A percentile compares a stretch with the other conserved stretches of the same genome.
Evolutionary conservation across 78 protist genomes (phyloP).

Genomic region (Creolimax fragrantissima): DNA sequence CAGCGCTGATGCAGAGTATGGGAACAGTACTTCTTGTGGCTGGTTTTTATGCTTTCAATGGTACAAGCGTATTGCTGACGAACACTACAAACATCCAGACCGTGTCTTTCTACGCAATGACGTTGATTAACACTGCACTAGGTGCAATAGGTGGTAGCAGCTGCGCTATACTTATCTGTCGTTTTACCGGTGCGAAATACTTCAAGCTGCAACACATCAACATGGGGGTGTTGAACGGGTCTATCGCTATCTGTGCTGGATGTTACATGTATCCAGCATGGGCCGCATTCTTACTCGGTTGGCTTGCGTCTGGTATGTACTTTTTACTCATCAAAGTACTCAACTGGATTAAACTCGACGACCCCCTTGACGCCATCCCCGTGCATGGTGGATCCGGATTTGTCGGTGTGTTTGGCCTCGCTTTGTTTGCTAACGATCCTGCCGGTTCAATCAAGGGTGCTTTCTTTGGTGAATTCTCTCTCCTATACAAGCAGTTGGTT

Average conservation of each 20-base stretch:
- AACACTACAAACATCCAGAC: neutral
- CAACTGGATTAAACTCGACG: conserved; percentile 50
- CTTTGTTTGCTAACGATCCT: neutral
- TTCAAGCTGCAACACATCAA: conserved; percentile 5
- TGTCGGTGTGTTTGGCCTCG: neutral
- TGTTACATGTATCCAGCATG: conserved; percentile 48
- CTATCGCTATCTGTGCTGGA: conserved; percentile 53
- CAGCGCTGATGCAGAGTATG: conserved; percentile 37
- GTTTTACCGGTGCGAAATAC: conserved; percentile 6
- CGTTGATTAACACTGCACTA: conserved; percentile 51
- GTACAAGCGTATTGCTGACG: conserved; percentile 57
- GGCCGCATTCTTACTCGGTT: conserved; percentile 66
- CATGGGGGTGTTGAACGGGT: conserved; percentile 67
- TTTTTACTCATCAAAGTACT: conserved; percentile 15
- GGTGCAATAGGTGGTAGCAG: conserved; percentile 51
- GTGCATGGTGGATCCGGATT: conserved; percentile 14
- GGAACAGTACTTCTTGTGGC: conserved; percentile 72
- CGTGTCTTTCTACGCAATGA: conserved; percentile 32
- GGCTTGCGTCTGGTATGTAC: conserved; percentile 37
- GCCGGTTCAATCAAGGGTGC: neutral
- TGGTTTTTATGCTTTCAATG: conserved; percentile 78
- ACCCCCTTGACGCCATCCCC: conserved; percentile 62
- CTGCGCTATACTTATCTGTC: conserved; percentile 5
- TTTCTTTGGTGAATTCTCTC: neutral
- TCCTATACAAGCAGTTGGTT: conserved; percentile 1